phyloP scores from a whole-genome alignment of 2,329 filamentous ascomycete species.

The Aspergillus sp. region DNA sequence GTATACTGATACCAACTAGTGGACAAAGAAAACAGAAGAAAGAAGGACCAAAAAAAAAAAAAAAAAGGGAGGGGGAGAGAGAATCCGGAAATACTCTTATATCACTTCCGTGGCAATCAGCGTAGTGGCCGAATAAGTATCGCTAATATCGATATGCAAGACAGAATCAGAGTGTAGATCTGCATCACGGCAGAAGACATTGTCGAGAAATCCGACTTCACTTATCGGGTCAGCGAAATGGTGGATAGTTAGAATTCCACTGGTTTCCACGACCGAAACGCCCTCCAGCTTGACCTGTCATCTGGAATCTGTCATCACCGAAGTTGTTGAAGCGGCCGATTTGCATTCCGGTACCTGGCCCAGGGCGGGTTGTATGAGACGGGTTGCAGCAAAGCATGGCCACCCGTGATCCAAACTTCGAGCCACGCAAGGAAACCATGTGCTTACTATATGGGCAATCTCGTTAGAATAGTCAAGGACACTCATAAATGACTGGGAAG shows the following conservation, averaged over 20 bases:
- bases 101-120: too few species aligned
- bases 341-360: slow-evolving; percentile 67
- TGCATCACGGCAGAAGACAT: too few species aligned
- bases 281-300: slow-evolving; percentile 33
- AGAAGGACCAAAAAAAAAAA: background rate
- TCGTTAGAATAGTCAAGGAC: slow-evolving; percentile 5
- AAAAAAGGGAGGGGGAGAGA: background rate
- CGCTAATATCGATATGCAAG: too few species aligned
- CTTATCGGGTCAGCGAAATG: slow-evolving; percentile 26
- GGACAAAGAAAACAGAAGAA: background rate
- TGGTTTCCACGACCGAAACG: slow-evolving; percentile 31
- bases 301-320: slow-evolving; percentile 30
- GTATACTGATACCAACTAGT: slow-evolving; percentile 3
- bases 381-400: slow-evolving; percentile 99
- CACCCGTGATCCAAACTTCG: slow-evolving; percentile 96
- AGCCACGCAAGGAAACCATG: slow-evolving; percentile 97
- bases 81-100: background rate
- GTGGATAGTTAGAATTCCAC: slow-evolving; percentile 31
- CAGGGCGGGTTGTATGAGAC: slow-evolving; percentile 78
- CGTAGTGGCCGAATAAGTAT: too few species aligned
- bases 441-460: slow-evolving; percentile 58
- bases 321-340: slow-evolving; percentile 54
- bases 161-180: too few species aligned
- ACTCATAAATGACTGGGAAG: background rate
- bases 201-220: background rate